Evolutionary conservation across 148 eudicot species (phyloP).

Genomic region (Limonium bicolor): DNA sequence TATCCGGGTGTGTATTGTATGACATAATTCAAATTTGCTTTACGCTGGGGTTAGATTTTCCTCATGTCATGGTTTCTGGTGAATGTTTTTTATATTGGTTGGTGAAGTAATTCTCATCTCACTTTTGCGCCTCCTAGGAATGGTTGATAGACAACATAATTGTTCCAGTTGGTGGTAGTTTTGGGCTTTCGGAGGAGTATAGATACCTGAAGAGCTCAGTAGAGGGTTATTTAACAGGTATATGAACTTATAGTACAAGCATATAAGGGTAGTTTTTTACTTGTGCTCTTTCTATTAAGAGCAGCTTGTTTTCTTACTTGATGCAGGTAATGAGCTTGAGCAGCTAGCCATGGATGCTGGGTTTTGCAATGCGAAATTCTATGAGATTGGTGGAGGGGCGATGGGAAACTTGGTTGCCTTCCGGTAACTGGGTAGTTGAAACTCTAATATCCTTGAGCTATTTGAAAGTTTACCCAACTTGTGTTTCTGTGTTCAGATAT

Average conservation of each 20-base stretch:
- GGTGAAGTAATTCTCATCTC: not conserved
- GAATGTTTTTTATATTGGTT: not conserved
- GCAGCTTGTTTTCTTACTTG: not conserved
- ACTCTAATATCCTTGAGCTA: too few species aligned
- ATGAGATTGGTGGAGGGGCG: conserved; percentile 63
- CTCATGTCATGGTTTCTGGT: not conserved
- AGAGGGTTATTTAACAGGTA: conserved; percentile 64
- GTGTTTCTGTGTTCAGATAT: too few species aligned
- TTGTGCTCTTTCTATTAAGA: not conserved
- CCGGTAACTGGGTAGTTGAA: conserved; percentile 19
- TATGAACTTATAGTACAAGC: too few species aligned
- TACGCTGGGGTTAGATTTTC: not conserved
- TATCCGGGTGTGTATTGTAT: conserved; percentile 40
- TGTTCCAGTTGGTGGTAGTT: conserved; percentile 61
- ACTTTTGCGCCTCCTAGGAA: conserved; percentile 24
- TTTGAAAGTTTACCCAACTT: too few species aligned
- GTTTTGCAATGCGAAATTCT: conserved; percentile 52
- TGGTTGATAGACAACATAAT: conserved; percentile 81
- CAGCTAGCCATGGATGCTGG: conserved; percentile 56
- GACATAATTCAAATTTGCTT: not conserved
- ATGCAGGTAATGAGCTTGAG: conserved; percentile 70
- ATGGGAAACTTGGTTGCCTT: conserved; percentile 82
- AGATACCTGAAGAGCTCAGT: conserved; percentile 76
- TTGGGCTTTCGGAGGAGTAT: conserved; percentile 67
- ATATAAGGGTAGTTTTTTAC: too few species aligned